Percentiles rank a stretch among this genome's conserved stretches.
These are phyloP conservation scores for Platanthera zijinensis DNA, from an alignment of 106 monocot genomes.

Conservation along the genomic window DNA sequence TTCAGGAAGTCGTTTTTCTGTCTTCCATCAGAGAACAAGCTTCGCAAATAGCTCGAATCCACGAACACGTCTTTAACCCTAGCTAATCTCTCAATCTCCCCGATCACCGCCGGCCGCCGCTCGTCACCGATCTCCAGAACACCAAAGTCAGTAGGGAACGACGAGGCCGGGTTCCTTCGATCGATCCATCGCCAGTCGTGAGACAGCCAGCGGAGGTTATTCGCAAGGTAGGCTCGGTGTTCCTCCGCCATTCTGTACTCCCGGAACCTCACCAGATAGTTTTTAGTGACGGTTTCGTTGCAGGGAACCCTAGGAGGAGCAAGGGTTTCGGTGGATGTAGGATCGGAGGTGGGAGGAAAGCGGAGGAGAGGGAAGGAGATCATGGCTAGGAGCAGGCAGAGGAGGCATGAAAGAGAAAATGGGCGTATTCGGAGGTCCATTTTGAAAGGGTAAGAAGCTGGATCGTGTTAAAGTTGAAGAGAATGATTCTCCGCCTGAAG, in stretches of 20 bases:
- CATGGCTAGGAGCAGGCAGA: slow-evolving; percentile 16
- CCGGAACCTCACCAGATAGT: slow-evolving; percentile 70
- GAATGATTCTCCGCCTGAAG: not conserved
- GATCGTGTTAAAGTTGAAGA: not conserved
- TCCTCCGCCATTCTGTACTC: slow-evolving; percentile 52
- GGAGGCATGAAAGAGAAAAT: slow-evolving; percentile 3
- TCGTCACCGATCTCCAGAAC: slow-evolving; percentile 52
- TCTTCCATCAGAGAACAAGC: slow-evolving; percentile 40
- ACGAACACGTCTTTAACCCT: slow-evolving; percentile 64
- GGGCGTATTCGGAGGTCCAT: slow-evolving; percentile 9
- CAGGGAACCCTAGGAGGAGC: not conserved
- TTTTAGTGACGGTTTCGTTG: slow-evolving; percentile 12
- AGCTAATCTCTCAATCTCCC: slow-evolving; percentile 38
- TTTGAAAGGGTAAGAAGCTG: not conserved
- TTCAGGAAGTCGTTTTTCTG: slow-evolving; percentile 14
- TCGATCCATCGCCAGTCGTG: slow-evolving; percentile 74
- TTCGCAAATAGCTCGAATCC: slow-evolving; percentile 54
- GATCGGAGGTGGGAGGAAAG: not conserved
- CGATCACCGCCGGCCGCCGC: slow-evolving; percentile 23
- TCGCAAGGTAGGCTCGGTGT: slow-evolving; percentile 65
- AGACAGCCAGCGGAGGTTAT: slow-evolving; percentile 16
- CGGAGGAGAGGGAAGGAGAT: slow-evolving; percentile 26
- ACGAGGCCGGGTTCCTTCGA: slow-evolving; percentile 57
- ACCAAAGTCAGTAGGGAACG: slow-evolving; percentile 87
- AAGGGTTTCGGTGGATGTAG: not conserved